Evolutionary conservation across 208 protist genomes (phyloP).

Genomic region (Naegleria fowleri): DNA sequence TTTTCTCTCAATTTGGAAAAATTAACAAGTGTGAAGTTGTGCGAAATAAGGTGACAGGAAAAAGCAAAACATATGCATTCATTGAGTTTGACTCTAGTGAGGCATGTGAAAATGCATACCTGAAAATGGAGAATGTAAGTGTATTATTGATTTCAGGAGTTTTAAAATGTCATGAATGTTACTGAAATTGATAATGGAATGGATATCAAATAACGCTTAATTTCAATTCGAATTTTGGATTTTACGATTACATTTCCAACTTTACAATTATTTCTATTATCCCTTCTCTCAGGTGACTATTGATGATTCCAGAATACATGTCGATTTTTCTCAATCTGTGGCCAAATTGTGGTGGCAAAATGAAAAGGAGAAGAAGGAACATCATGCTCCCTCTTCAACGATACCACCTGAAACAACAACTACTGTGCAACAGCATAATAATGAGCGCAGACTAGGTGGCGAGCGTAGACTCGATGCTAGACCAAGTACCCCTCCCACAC

Average conservation of each 20-base stretch:
- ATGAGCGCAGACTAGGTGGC: neutral
- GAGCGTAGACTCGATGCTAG: neutral
- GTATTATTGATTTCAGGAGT: no score
- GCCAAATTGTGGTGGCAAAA: conserved; percentile 64
- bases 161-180: no score
- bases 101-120: conserved; percentile 57
- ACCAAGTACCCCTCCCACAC: no score
- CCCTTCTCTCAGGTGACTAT: conserved; percentile 93
- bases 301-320: conserved; percentile 95
- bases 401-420: neutral
- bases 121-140: conserved; percentile 56
- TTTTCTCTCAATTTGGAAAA: conserved; percentile 90
- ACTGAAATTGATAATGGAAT: no score
- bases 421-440: neutral
- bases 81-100: conserved; percentile 91
- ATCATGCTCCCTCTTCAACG: neutral
- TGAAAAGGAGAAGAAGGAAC: conserved; percentile 20
- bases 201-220: no score
- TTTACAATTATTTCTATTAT: no score
- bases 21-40: conserved; percentile 75
- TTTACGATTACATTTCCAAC: no score
- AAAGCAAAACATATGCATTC: conserved; percentile 93
- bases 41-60: conserved; percentile 54
- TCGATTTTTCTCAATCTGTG: conserved; percentile 94
- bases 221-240: no score